phyloP scores from a whole-genome alignment of 2,329 filamentous ascomycete genomes.

The Penicillium occitanis region DNA sequence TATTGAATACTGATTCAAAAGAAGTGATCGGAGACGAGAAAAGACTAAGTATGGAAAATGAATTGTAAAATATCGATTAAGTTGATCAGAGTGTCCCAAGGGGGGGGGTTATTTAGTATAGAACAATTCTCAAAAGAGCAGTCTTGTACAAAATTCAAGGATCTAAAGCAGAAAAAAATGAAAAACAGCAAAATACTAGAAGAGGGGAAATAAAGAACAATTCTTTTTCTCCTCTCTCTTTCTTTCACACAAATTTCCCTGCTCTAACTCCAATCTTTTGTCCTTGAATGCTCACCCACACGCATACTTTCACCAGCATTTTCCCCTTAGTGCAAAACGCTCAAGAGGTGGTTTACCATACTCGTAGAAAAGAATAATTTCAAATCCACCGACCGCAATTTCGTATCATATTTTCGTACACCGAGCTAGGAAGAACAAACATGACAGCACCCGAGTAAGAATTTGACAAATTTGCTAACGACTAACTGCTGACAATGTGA shows the following conservation, averaged over 20 bases:
- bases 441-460: slow-evolving; percentile 29
- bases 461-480: slow-evolving; percentile 22
- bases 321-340: slow-evolving; percentile 27
- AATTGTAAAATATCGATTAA: slow-evolving; percentile 10
- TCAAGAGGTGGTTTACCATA: slow-evolving; percentile 35
- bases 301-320: slow-evolving; percentile 19
- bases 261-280: slow-evolving; percentile 24
- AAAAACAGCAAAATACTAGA: slow-evolving; percentile 1
- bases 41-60: not conserved
- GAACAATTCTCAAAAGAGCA: slow-evolving; percentile 10
- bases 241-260: slow-evolving; percentile 34
- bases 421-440: slow-evolving; percentile 42
- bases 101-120: slow-evolving; percentile 6
- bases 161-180: not conserved
- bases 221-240: not conserved
- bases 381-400: slow-evolving; percentile 31
- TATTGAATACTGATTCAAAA: no score
- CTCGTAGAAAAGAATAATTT: slow-evolving; percentile 13
- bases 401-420: slow-evolving; percentile 45
- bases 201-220: not conserved
- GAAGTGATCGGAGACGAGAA: not conserved
- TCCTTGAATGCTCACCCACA: slow-evolving; percentile 7
- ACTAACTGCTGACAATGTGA: not conserved
- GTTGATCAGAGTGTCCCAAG: slow-evolving; percentile 5
- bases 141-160: slow-evolving; percentile 5